Base-by-base conservation (phyloP, 345 rosid genomes). In the Fremontodendron californicum region DNA sequence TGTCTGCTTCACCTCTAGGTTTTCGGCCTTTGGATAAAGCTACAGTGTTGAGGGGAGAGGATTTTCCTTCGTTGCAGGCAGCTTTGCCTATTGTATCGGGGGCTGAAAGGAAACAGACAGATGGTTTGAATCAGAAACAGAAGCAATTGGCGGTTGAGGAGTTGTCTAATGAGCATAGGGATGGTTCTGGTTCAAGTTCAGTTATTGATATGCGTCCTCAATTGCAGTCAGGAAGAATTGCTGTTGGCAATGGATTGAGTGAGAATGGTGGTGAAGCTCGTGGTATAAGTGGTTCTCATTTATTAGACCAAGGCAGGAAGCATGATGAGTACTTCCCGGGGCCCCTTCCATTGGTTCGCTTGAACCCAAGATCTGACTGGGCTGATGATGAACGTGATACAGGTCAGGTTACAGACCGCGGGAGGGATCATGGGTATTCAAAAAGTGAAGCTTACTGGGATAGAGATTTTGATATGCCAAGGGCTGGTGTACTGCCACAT, bases 331-430 rank as follows among this genome's bases (percentile, higher is more conserved):
- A 74, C 80, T 85, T 90, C 81, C 78, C 88, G 4, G 96, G 89
- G 60, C 96, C 94, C 40, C 79, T 95, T 55, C 98, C 97, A 1
- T 80, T 92, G 75, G 92, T 94, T 81, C 87, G 86, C 61, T 80
- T 93, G 92, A 84, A 87, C 29, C 97, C 97, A 25, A 88, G 99
- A 71, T 96, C 97, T 80, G 99, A 96, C 80, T 96, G 99, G 98
- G 97, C 94, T 74, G 99, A 96, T 85, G 99, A 96, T 85, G 99
- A 96, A 82, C 98, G 97, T 78, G 99, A 96, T 76, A 94, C 97
- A 42, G 85, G 98, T 78, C 90, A 81, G 76, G 89, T 92, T 79
- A 75, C 82, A 57, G 90, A 91, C 52, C 74, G 87, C 35, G 90
- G 88, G 75, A 95, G 89, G 65, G 97, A 89, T 78, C 78, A 84